Conservation (phyloP, 441 rosid species). For the Populus hybrid region DNA sequence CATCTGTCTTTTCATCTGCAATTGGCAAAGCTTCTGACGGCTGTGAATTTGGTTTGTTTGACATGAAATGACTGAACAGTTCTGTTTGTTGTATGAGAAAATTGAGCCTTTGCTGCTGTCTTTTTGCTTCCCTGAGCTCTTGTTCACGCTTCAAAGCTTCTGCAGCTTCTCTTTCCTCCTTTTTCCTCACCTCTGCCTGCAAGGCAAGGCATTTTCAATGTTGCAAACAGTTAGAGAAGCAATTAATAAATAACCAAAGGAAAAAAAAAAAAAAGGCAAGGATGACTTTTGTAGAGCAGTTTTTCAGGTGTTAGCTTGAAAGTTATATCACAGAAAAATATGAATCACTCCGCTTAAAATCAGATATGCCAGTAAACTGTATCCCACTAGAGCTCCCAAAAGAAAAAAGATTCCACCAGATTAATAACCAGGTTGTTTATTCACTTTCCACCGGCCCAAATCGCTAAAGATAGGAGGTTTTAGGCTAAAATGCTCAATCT, state of each 20-base stretch:
- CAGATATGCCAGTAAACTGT: neutral
- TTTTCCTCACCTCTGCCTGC: conserved; percentile 96
- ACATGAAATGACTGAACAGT: conserved; percentile 97
- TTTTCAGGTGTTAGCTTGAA: neutral
- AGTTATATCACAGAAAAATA: neutral
- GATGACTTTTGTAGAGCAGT: neutral
- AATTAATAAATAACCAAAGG: conserved; percentile 1
- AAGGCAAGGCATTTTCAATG: conserved; percentile 29
- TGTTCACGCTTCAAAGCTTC: conserved; percentile 98
- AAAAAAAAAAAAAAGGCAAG: neutral
- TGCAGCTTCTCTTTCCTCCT: conserved; percentile 94
- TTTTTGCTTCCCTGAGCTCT: conserved; percentile 90
- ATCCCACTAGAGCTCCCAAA: neutral
- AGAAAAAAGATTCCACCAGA: neutral
- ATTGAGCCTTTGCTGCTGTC: conserved; percentile 97
- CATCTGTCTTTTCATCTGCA: conserved; percentile 51
- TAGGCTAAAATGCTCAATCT: neutral
- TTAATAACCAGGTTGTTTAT: neutral
- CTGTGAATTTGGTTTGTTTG: conserved; percentile 76
- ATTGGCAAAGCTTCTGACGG: conserved; percentile 54
- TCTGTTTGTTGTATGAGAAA: conserved; percentile 97
- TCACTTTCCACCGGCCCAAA: neutral
- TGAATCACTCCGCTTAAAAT: neutral
- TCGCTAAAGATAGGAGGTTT: neutral
- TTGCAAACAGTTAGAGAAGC: conserved; percentile 20